A percentile compares a stretch with the other conserved stretches of the same genome.
These are phyloP conservation scores for Psilocybe cyanescens DNA, from an alignment of 768 basidiomycete genomes.

Conservation along the genomic window DNA sequence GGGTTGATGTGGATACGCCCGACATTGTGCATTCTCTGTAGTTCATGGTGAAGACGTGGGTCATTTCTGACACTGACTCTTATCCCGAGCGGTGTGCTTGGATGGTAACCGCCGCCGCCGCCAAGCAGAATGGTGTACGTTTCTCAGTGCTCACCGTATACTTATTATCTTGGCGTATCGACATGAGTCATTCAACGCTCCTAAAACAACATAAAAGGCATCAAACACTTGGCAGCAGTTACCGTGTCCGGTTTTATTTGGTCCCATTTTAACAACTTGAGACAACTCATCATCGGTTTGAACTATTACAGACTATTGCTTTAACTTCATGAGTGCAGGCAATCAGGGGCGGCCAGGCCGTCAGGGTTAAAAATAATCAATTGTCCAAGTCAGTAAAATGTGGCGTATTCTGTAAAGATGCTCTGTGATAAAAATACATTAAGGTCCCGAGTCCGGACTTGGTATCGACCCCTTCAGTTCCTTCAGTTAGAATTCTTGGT, in stretches of 20 bases:
- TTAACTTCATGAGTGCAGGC: too few species aligned
- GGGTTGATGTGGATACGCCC: too few species aligned
- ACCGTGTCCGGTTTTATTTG: too few species aligned
- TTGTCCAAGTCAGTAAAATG: slow-evolving; percentile 6
- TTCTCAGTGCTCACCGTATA: too few species aligned
- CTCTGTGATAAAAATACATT: slow-evolving; percentile 2
- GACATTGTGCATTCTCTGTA: too few species aligned
- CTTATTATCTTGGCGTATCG: not conserved
- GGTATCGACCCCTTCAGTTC: not conserved
- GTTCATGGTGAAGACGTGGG: too few species aligned
- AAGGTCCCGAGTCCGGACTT: not conserved
- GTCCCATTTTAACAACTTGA: too few species aligned
- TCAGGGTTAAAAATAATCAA: not conserved
- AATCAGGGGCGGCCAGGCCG: not conserved
- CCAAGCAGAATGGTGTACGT: not conserved
- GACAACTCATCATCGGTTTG: too few species aligned
- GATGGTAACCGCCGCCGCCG: not conserved
- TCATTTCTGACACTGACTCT: too few species aligned
- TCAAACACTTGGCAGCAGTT: too few species aligned
- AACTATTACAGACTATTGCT: too few species aligned
- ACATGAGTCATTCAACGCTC: not conserved
- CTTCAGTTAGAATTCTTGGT: not conserved
- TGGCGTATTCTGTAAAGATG: slow-evolving; percentile 1
- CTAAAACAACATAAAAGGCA: too few species aligned
- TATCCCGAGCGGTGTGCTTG: not conserved